Conservation (phyloP, 2,329 filamentous ascomycete species). For the Fonsecaea pedrosoi region DNA sequence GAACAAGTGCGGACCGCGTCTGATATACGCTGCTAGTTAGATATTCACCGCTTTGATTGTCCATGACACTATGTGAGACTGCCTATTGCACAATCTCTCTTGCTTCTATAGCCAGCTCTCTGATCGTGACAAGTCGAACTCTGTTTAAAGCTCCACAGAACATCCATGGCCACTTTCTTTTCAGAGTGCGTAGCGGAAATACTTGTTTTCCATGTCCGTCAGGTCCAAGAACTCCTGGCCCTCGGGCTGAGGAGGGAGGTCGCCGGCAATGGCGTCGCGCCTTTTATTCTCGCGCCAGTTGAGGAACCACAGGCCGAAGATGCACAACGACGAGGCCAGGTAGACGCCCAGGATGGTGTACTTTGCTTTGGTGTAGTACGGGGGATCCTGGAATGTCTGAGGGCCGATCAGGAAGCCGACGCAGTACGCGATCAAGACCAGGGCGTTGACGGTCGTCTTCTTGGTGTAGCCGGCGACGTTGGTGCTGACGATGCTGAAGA, state of each 20-base stretch:
- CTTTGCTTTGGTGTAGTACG: constrained; percentile 57
- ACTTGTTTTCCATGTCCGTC: constrained; percentile 46
- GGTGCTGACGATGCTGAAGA: constrained; percentile 59
- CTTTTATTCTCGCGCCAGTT: constrained; percentile 56
- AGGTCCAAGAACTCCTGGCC: constrained; percentile 43
- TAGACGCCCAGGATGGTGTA: constrained; percentile 63
- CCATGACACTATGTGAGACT: too few relatives aligned
- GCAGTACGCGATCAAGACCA: constrained; percentile 62
- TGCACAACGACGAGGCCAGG: constrained; percentile 57
- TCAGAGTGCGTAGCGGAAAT: constrained; percentile 43
- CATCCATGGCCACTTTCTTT: too few relatives aligned
- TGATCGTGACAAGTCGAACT: too few relatives aligned
- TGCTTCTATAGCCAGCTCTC: too few relatives aligned
- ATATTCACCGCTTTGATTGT: too few relatives aligned
- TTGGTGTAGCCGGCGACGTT: constrained; percentile 64
- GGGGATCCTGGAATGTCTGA: constrained; percentile 61
- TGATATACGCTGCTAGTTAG: too few relatives aligned
- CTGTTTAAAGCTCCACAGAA: too few relatives aligned
- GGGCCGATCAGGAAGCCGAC: constrained; percentile 60
- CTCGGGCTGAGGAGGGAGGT: background rate
- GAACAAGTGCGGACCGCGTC: too few relatives aligned
- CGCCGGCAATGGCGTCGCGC: too few relatives aligned
- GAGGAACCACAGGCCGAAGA: constrained; percentile 60
- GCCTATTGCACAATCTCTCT: too few relatives aligned
- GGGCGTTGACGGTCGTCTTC: constrained; percentile 60